phyloP scores from a whole-genome alignment of 768 basidiomycete genomes.

The Auriscalpium microsporum region DNA sequence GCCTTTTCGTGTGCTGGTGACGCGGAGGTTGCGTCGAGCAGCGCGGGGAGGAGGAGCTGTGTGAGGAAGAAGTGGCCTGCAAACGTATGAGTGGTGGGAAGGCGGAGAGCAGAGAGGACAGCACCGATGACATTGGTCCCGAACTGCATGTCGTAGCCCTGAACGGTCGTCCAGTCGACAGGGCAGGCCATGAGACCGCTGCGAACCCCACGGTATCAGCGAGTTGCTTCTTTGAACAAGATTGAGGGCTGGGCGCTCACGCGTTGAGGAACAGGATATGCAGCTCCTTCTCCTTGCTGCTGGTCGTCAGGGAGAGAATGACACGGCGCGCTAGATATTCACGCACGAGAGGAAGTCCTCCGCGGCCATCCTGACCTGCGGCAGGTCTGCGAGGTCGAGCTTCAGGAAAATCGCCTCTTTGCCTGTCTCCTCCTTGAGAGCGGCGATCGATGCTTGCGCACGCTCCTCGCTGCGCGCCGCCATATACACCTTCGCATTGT shows the following conservation, averaged over 20 bases:
- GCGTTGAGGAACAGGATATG: conserved; percentile 4
- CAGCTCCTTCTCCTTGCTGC: conserved; percentile 3
- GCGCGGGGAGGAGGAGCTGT: conserved; percentile 19
- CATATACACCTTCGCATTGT: conserved; percentile 13
- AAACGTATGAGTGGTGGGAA: not conserved
- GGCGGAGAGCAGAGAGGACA: not conserved
- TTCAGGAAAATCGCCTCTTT: conserved; percentile 3
- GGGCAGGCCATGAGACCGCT: conserved; percentile 8
- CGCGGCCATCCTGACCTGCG: not conserved
- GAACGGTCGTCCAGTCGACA: conserved; percentile 5
- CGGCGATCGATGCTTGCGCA: not conserved
- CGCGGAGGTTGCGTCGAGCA: conserved; percentile 12
- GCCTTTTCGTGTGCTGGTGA: conserved; percentile 4
- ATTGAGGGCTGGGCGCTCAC: not conserved
- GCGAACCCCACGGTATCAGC: not conserved
- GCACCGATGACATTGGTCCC: conserved; percentile 15
- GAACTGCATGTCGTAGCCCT: conserved; percentile 16
- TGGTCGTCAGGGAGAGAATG: not conserved
- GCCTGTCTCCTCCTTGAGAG: conserved; percentile 5
- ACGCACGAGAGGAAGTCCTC: not conserved
- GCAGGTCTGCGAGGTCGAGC: conserved; percentile 3
- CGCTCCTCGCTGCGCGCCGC: conserved; percentile 2
- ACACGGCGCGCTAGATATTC: not conserved
- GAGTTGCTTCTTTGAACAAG: not conserved
- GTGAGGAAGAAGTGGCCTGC: conserved; percentile 17